Evolutionary conservation across 2,329 filamentous ascomycete species (phyloP), one percentile per base, ranked within the genome.

Genomic region (Sphaerulina vaccinii): DNA sequence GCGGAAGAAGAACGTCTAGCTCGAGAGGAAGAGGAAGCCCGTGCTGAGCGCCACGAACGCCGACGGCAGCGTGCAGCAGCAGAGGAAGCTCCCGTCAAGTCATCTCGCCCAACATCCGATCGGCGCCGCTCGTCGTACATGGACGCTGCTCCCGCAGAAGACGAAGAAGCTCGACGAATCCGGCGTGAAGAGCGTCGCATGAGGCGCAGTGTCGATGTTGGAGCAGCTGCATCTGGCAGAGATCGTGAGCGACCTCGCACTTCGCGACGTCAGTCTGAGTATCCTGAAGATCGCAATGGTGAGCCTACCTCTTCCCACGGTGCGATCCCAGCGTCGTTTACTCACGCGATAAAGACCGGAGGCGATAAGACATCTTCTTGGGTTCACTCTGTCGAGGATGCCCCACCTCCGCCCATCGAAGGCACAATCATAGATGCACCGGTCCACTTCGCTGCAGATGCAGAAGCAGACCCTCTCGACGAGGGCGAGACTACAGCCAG

Each of bases 321-420:
- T 42, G 35, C 46, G 9, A 41, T 52, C 46, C 59, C 55, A 15
- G 49, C 57, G 32, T 57, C 63, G 22, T 43, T 56, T 50, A 60
- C 62, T 61, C 64, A 64, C 59, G 62, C 55, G 32, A 60, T 62
- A 50, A 62, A 64, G 55, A 58, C 58, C 58, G 63, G 63, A 51
- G 69, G 71, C 43, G 74, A 78, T 65, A 78, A 78, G 65, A 78
- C 75, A 4, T 70, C 70, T 1, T 75, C 72, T 0, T 79, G 75
- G 75, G 74, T 79, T 7, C 65, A 77, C 51, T 72, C 67, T 1
- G 60, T 79, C 44, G 72, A 69, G 45, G 70, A 72, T 40, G 72
- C 75, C 3, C 70, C 72, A 4, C 75, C 75, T 3, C 71, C 73
- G 1, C 74, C 75, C 2, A 55, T 71, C 19, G 69, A 71, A 42